Conservation (phyloP, 176 grass and related monocot species). For the Puya raimondii region DNA sequence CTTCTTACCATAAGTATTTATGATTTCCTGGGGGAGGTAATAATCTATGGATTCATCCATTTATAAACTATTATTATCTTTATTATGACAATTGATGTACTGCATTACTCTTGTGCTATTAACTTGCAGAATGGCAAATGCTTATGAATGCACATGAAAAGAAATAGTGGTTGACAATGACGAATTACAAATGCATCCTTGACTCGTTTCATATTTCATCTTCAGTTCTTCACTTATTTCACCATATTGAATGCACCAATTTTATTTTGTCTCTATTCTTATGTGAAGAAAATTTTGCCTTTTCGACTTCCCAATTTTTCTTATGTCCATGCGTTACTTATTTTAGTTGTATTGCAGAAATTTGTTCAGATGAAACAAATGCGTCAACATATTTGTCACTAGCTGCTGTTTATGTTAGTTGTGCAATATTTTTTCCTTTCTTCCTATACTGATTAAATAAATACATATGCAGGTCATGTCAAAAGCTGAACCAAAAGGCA, state of each 20-base stretch:
- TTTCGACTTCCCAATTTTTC: not conserved
- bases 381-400: not conserved
- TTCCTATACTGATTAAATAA: not conserved
- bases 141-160: not conserved
- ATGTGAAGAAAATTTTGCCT: not conserved
- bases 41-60: no score
- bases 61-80: no score
- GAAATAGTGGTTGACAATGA: not conserved
- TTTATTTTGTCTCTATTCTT: not conserved
- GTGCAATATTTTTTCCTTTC: not conserved
- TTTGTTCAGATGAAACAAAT: not conserved
- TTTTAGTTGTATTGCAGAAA: not conserved
- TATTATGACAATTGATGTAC: no score
- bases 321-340: not conserved
- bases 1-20: no score
- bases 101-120: no score
- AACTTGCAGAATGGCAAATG: no score
- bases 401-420: not conserved
- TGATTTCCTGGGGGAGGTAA: no score
- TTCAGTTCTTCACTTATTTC: not conserved
- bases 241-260: not conserved
- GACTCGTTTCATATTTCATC: not conserved
- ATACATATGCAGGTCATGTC: constrained; percentile 32
- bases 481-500: constrained; percentile 50
- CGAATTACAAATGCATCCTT: not conserved